These are phyloP conservation scores for Fomitopsis serialis DNA, from an alignment of 768 basidiomycete species.

Conservation along the genomic window DNA sequence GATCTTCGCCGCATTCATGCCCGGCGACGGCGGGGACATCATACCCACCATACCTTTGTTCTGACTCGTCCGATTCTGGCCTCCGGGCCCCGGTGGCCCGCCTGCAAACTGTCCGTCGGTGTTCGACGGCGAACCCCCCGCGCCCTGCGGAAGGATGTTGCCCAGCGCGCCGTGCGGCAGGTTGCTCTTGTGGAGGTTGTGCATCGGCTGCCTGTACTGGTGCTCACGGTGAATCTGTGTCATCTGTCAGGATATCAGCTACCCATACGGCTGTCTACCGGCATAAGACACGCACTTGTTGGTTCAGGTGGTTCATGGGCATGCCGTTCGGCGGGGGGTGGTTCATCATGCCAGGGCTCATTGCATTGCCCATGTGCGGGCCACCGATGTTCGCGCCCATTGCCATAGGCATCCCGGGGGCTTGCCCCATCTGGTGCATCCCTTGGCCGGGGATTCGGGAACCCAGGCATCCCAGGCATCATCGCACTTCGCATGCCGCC, in stretches of 20 bases:
- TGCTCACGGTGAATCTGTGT: slow-evolving; percentile 11
- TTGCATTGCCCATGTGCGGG: slow-evolving; percentile 23
- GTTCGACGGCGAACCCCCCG: slow-evolving; percentile 37
- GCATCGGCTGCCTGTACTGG: slow-evolving; percentile 36
- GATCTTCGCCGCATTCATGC: slow-evolving; percentile 21
- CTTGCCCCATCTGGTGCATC: slow-evolving; percentile 21
- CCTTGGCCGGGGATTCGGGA: no score
- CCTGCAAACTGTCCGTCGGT: slow-evolving; percentile 39
- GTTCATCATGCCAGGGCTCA: slow-evolving; percentile 39
- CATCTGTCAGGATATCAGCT: background rate
- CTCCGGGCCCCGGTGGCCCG: slow-evolving; percentile 14
- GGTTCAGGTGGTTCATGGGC: slow-evolving; percentile 34
- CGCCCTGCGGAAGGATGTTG: slow-evolving; percentile 27
- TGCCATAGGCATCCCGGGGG: slow-evolving; percentile 25
- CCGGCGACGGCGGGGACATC: slow-evolving; percentile 52
- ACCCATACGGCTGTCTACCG: background rate
- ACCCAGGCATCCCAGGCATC: slow-evolving; percentile 22
- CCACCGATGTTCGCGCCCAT: slow-evolving; percentile 30
- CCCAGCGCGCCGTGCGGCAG: slow-evolving; percentile 7
- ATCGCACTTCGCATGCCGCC: slow-evolving; percentile 36
- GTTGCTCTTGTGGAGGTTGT: slow-evolving; percentile 29
- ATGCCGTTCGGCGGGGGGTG: slow-evolving; percentile 26
- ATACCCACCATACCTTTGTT: slow-evolving; percentile 36
- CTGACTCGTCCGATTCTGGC: slow-evolving; percentile 20
- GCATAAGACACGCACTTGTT: slow-evolving; percentile 8